phyloP scores from a whole-genome alignment of 495 filamentous ascomycete species.

The Hypoxylon lenormandii region DNA sequence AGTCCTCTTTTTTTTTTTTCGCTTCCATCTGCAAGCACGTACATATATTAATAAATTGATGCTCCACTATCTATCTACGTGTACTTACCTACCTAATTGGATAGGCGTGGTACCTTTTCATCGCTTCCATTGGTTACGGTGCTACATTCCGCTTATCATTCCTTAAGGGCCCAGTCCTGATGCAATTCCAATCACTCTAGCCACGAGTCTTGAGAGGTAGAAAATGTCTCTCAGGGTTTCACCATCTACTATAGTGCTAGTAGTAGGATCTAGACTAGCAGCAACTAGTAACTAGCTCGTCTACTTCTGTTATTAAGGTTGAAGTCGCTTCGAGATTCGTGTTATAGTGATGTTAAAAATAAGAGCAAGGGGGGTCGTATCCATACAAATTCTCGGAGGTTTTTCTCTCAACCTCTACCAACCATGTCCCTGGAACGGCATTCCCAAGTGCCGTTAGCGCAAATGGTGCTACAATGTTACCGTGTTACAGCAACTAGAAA shows the following conservation, averaged over 20 bases:
- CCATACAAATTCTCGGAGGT: constrained; percentile 18
- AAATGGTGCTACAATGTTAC: constrained; percentile 31
- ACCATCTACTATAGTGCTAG: constrained; percentile 12
- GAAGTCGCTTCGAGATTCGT: too few species aligned
- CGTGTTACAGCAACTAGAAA: constrained; percentile 26
- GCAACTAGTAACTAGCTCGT: too few species aligned
- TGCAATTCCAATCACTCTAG: constrained; percentile 6
- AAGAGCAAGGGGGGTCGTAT: constrained; percentile 4
- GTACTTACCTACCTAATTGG: constrained; percentile 43
- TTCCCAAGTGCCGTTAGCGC: constrained; percentile 44
- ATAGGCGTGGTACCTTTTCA: constrained; percentile 31
- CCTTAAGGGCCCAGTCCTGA: constrained; percentile 4
- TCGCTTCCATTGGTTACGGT: constrained; percentile 22
- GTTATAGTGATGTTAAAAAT: background rate
- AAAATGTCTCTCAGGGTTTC: constrained; percentile 14
- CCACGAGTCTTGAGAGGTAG: background rate
- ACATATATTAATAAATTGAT: constrained; percentile 24
- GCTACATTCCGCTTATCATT: constrained; percentile 26
- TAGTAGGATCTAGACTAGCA: constrained; percentile 26
- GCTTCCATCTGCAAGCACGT: constrained; percentile 12
- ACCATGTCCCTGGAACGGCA: constrained; percentile 42
- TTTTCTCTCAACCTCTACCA: constrained; percentile 24
- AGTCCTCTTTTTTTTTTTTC: too few species aligned
- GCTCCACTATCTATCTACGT: constrained; percentile 41
- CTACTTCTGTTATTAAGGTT: too few species aligned